A percentile compares a stretch with the other conserved stretches of the same genome.
Conservation (phyloP, 805 yeast genomes). For the Tetrapisispora phaffii region DNA sequence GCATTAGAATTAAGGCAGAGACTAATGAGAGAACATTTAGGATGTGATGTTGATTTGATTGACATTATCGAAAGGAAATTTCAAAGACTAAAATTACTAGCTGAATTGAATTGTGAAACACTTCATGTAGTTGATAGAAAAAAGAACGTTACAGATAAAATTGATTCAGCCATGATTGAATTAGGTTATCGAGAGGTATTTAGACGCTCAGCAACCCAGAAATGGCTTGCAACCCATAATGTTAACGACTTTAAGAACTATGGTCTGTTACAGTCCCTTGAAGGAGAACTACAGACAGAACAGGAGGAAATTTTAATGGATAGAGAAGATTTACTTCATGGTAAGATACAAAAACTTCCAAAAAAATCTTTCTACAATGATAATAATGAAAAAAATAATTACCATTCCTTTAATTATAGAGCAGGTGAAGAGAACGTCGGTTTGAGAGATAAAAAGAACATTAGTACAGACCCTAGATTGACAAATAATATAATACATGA, state of each 20-base stretch:
- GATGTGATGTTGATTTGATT: constrained; percentile 79
- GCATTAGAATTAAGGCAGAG: constrained; percentile 84
- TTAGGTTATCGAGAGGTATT: constrained; percentile 62
- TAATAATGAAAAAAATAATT: constrained; percentile 1
- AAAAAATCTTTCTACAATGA: background rate
- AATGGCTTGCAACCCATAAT: constrained; percentile 44
- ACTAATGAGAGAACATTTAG: constrained; percentile 93
- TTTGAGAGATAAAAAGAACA: constrained; percentile 69
- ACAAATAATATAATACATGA: constrained; percentile 55
- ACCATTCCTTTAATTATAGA: constrained; percentile 68
- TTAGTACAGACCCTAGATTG: constrained; percentile 74
- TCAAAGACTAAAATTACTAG: constrained; percentile 31
- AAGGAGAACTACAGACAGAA: background rate
- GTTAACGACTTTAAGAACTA: constrained; percentile 8
- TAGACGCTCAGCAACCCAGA: constrained; percentile 27
- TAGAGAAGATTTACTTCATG: constrained; percentile 19
- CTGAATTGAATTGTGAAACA: constrained; percentile 23
- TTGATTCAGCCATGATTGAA: constrained; percentile 63
- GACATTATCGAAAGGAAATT: constrained; percentile 75
- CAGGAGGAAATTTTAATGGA: constrained; percentile 5
- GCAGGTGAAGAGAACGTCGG: constrained; percentile 86
- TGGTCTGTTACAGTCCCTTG: constrained; percentile 6
- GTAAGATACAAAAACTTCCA: constrained; percentile 8
- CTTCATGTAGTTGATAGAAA: constrained; percentile 13
- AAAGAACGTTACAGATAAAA: constrained; percentile 7